These are phyloP conservation scores for Chenopodium suecicum DNA, from an alignment of 148 eudicot genomes.

Conservation along the genomic window DNA sequence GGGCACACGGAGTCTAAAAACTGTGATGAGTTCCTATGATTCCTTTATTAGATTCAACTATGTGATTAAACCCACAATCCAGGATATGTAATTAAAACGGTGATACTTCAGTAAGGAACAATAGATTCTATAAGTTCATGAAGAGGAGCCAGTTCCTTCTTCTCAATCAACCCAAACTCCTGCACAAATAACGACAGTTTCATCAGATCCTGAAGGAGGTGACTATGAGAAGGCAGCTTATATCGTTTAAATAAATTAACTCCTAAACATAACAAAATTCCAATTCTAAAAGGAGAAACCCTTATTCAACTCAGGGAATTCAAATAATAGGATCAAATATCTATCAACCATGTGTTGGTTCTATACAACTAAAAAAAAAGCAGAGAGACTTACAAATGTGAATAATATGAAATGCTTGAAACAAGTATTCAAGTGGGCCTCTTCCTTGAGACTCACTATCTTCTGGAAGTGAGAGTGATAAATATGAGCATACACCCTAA, in stretches of 20 bases:
- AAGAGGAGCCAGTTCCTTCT: constrained; percentile 87
- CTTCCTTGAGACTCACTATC: constrained; percentile 97
- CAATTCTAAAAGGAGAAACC: not conserved
- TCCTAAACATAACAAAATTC: too few relatives aligned
- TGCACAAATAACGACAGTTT: not conserved
- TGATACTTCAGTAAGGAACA: constrained; percentile 52
- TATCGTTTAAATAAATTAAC: not conserved
- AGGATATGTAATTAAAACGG: not conserved
- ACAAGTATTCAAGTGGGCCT: constrained; percentile 95
- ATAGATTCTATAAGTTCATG: constrained; percentile 83
- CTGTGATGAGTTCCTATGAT: constrained; percentile 21
- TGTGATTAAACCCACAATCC: not conserved
- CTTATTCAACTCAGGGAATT: not conserved
- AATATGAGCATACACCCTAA: constrained; percentile 97
- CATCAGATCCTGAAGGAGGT: constrained; percentile 4
- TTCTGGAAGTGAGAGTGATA: constrained; percentile 99
- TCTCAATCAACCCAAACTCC: constrained; percentile 60
- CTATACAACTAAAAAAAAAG: not conserved
- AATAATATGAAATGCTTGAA: constrained; percentile 97
- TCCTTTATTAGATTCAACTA: constrained; percentile 21
- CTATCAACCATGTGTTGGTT: not conserved
- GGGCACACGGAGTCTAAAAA: constrained; percentile 9
- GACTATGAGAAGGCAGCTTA: not conserved
- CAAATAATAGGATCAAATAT: not conserved
- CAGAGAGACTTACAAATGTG: constrained; percentile 68